phyloP scores from a whole-genome alignment of 2,329 filamentous ascomycete species.

The Beauveria rudraprayagi region DNA sequence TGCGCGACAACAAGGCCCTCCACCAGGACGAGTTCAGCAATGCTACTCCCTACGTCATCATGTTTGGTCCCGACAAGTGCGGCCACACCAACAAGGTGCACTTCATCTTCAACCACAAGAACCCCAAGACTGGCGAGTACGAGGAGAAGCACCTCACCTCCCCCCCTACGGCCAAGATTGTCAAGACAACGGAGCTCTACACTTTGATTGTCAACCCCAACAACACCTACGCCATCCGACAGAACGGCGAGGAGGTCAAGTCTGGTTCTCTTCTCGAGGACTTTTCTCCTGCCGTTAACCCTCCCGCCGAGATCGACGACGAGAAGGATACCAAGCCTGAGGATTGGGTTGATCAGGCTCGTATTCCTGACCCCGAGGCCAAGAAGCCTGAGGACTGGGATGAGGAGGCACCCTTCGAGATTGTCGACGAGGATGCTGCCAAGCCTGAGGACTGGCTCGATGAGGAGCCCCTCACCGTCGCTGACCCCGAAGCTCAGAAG shows the following conservation, averaged over 20 bases:
- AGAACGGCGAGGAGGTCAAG: slow-evolving; percentile 84
- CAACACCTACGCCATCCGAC: slow-evolving; percentile 88
- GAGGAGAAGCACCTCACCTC: slow-evolving; percentile 97
- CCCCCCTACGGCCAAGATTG: slow-evolving; percentile 76
- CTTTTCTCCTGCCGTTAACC: slow-evolving; percentile 91
- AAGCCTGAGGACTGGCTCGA: slow-evolving; percentile 96
- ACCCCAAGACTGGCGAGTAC: slow-evolving; percentile 98
- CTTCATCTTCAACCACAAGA: slow-evolving; percentile 99
- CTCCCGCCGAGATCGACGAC: slow-evolving; percentile 89
- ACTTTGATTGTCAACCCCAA: slow-evolving; percentile 94
- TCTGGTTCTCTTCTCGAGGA: slow-evolving; percentile 88
- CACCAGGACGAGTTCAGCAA: slow-evolving; percentile 98
- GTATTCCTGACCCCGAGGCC: slow-evolving; percentile 85
- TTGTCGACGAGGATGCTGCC: slow-evolving; percentile 85
- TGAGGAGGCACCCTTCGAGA: slow-evolving; percentile 94
- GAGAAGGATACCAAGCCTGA: slow-evolving; percentile 87
- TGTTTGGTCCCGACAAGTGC: slow-evolving; percentile 99
- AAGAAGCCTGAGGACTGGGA: slow-evolving; percentile 98
- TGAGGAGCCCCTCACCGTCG: slow-evolving; percentile 70
- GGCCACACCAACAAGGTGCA: slow-evolving; percentile 96
- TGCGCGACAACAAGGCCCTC: slow-evolving; percentile 94
- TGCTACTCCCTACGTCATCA: slow-evolving; percentile 95
- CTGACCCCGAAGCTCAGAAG: slow-evolving; percentile 94
- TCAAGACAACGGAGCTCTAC: slow-evolving; percentile 91
- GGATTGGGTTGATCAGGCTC: slow-evolving; percentile 89